Base-by-base conservation (phyloP, 2,329 filamentous ascomycete species). In the Colletotrichum caudatum region DNA sequence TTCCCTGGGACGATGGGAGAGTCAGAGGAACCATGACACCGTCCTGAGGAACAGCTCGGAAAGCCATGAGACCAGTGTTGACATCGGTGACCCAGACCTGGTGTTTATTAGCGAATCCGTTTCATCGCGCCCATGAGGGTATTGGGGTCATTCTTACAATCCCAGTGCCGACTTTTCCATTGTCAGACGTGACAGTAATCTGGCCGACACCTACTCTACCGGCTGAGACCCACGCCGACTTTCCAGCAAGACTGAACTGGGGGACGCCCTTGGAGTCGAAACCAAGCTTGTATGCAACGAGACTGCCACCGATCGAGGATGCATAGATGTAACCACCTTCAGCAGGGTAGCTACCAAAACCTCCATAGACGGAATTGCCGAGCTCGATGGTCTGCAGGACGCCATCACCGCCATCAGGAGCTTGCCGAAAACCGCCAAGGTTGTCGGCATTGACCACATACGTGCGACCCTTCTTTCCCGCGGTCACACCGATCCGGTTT, bases 291-390 rank as follows among this genome's bases (percentile, higher is more conserved):
- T 74, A 50, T 48, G 72, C 57, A 70, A 74, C 35, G 64, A 75
- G 41, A 75, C 74, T 60, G 65, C 76, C 60, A 76, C 78, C 35
- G 76, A 78, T 63, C 75, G 79, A 61, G 53, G 71, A 64, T 18
- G 62, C 72, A 41, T 84, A 84, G 70, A 84, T 80, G 59, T 81
- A 84, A 14, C 83, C 83, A 26, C 83, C 83, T 73, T 83, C 83
- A 1, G 79, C 73, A 1, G 82, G 82, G 68, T 84, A 84, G 14
- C 80, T 81, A 16, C 81, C 83, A 26, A 76, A 75, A 18, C 78
- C 81, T 33, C 80, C 81, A 65, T 81, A 83, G 11, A 83, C 76
- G 1, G 80, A 78, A 20, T 77, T 76, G 3, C 76, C 75, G 11
- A 78, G 78, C 44, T 76, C 74, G 35, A 81, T 78, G 2, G 78